These are phyloP conservation scores for Beauveria pseudobassiana DNA, from an alignment of 2,329 filamentous ascomycete genomes.

Conservation along the genomic window DNA sequence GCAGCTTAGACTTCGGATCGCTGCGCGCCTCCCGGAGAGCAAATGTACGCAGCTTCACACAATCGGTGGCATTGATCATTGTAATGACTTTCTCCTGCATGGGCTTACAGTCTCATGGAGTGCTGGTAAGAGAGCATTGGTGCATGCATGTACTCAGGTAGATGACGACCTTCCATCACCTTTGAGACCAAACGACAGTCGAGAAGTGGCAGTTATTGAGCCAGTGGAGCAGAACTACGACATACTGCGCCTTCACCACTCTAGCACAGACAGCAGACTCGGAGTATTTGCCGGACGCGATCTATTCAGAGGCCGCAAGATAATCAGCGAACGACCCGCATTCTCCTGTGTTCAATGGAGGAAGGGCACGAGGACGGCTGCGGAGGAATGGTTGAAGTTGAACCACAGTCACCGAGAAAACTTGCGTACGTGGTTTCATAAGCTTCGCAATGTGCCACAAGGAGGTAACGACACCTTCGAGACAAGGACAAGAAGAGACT, in stretches of 20 bases:
- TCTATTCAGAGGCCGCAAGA: slow-evolving; percentile 5
- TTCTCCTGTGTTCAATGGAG: slow-evolving; percentile 15
- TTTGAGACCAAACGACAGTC: not conserved
- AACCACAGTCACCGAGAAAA: not conserved
- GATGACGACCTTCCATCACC: not conserved
- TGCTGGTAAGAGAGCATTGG: not conserved
- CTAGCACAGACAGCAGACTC: not conserved
- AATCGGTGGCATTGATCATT: not conserved
- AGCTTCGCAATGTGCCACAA: slow-evolving; percentile 12
- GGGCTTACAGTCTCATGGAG: not conserved
- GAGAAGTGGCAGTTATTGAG: not conserved
- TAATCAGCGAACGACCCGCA: slow-evolving; percentile 17
- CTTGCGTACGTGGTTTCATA: slow-evolving; percentile 8
- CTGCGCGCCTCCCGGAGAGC: too few species aligned
- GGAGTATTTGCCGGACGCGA: slow-evolving; percentile 18
- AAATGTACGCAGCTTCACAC: not conserved
- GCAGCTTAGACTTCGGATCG: not conserved
- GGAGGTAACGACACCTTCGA: not conserved
- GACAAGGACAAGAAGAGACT: slow-evolving; percentile 12
- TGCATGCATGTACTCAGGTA: not conserved
- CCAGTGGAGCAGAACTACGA: slow-evolving; percentile 9
- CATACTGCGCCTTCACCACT: slow-evolving; percentile 12
- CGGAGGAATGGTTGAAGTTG: slow-evolving; percentile 15
- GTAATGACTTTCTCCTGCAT: not conserved
- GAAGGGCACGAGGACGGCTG: slow-evolving; percentile 3